A percentile compares a stretch with the other conserved stretches of the same genome.
phyloP scores from a whole-genome alignment of 2,329 filamentous ascomycete species.

The Pseudogymnoascus verrucosus region DNA sequence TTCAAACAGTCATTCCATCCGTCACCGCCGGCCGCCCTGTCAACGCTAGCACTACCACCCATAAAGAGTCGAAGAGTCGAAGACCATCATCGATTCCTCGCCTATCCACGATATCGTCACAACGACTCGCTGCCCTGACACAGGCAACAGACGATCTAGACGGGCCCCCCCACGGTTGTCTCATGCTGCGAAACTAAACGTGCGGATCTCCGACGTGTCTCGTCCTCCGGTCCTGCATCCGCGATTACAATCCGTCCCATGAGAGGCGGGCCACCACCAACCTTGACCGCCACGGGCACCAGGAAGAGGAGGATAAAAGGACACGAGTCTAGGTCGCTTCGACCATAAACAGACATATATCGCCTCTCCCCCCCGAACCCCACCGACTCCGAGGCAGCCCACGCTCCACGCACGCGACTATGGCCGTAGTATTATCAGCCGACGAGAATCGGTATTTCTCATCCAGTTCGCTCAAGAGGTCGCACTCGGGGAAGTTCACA shows the following conservation, averaged over 20 bases:
- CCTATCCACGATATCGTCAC: not conserved
- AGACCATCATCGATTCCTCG: not conserved
- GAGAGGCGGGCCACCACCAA: not conserved
- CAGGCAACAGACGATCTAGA: not conserved
- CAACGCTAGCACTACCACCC: not conserved
- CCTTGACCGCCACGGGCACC: not conserved
- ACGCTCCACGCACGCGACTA: constrained; percentile 13
- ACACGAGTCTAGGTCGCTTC: not conserved
- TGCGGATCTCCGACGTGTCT: not conserved
- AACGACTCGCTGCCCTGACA: not conserved
- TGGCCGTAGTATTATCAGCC: constrained; percentile 31
- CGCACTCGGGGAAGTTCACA: constrained; percentile 54
- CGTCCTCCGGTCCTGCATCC: not conserved
- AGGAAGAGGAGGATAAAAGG: not conserved
- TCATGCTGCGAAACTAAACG: not conserved
- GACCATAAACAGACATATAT: constrained; percentile 1
- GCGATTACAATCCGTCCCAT: not conserved
- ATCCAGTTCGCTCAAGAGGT: constrained; percentile 46
- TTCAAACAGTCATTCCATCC: not conserved
- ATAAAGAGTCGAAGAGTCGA: not conserved
- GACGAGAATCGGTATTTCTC: constrained; percentile 52
- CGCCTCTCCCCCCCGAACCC: not conserved
- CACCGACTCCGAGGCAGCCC: not conserved
- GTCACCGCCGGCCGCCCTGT: not conserved
- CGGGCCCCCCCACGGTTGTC: not conserved